Evolutionary conservation across 2,329 filamentous ascomycete species (phyloP), one percentile per base, ranked within the genome.

Genomic region (Chrysosporium keratinophilum): DNA sequence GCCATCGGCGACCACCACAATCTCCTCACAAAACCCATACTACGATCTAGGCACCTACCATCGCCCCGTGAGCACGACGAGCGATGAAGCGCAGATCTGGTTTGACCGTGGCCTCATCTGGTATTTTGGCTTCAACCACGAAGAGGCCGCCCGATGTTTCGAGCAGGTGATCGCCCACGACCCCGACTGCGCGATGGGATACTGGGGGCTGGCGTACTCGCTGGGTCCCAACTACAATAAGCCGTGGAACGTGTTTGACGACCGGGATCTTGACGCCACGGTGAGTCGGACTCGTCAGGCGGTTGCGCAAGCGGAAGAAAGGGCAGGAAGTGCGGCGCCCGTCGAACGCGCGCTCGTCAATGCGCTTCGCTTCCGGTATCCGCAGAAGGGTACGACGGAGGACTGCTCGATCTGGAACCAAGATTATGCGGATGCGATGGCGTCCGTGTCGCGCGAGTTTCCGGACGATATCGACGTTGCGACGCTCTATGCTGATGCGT

Each of bases 51-150:
- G 84, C 54, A 63, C 70, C 0, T 82, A 79, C 63, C 68, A 71
- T 33, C 77, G 79, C n/a, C 61, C 69, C 2, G 71, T 87, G 44
- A 81, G 69, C 35, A 81, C 82, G 0, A 65, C 60, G 14, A 79
- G 64, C 60, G 42, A 64, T 2, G 71, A 74, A 44, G 76, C 81
- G 1, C 80, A 85, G 62, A 70, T 60, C 5, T 89, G 85, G 85
- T 88, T 87, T 64, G 74, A 84, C 63, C 79, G 84, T 2, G 85
- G 84, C 1, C 70, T 89, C n/a, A 73, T 82, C 19, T 89, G 85
- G 85, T 77, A 75, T 42, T 89, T 85, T 65, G 83, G 74, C 19
- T 90, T 90, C 72, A 88, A 89, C 63, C 85, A 88, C 62, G 82
- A 84, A 59, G 85, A 88, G 65, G 78, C 83, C 0, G 76, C 75